Evolutionary conservation across 345 rosid genomes (phyloP), one percentile per base, ranked within the genome.

Genomic region (Citrus australasica): DNA sequence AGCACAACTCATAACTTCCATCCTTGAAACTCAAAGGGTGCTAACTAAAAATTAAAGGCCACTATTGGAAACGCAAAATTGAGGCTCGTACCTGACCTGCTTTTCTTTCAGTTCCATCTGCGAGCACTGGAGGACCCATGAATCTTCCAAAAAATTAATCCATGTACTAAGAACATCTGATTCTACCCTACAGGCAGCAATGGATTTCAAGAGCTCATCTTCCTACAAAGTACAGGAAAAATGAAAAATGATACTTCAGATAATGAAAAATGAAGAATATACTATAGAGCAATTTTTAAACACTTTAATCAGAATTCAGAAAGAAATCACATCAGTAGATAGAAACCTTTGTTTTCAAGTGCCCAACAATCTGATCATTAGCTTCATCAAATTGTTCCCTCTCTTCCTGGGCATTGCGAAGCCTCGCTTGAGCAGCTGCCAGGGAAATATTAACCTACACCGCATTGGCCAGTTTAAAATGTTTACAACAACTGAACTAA

Each of bases 341-440:
- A 24, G 60, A 73, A 73, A 94, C 97, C 98, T 94, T 96, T 69
- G 90, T 84, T 83, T 86, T 90, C 84, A 92, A 80, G 89, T 92
- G 99, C 79, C 87, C 90, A 77, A 96, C 79, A 67, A 96, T 90
- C 84, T 92, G 92, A 86, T 87, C 88, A 84, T 91, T 96, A 79
- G 98, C 99, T 88, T 94, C 98, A 73, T 88, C 92, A 87, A 94
- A 96, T 76, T 96, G 98, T 73, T 94, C 97, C 78, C 94, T 87
- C 88, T 96, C 99, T 81, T 95, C 99, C 69, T 77, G 81, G 46
- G 91, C 94, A 88, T 93, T 85, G 60, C 79, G 94, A 46, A 89
- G 92, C 73, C 97, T 91, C 32, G 93, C 91, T 84, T 91, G 90
- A 75, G 97, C 97, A 82, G 97, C 97, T 82, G 98, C 93, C 86